These are phyloP conservation scores for Jacaranda copaia DNA, from an alignment of 257 asterid species.

Conservation along the genomic window DNA sequence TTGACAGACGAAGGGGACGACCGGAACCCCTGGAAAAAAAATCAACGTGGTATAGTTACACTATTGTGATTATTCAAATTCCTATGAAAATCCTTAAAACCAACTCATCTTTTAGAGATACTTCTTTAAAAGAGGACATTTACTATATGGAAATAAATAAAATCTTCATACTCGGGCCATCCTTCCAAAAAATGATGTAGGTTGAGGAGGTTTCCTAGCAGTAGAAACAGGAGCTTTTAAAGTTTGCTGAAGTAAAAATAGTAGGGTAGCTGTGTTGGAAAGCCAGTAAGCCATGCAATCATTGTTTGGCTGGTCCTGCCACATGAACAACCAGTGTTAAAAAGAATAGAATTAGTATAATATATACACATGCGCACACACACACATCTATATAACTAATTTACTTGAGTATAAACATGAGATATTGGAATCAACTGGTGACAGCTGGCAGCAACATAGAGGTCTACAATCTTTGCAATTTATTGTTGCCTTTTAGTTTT, in stretches of 20 bases:
- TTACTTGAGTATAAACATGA: too few relatives aligned
- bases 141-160: constrained; percentile 21
- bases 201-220: constrained; percentile 63
- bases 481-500: neutral
- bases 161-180: constrained; percentile 53
- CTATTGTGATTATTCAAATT: constrained; percentile 6
- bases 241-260: constrained; percentile 68
- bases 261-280: constrained; percentile 66
- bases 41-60: neutral
- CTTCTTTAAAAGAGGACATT: neutral
- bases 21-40: constrained; percentile 57
- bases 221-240: constrained; percentile 49
- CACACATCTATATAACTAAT: too few relatives aligned
- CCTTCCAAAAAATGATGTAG: constrained; percentile 74
- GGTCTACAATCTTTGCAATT: neutral
- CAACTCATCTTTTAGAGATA: constrained; percentile 4
- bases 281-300: constrained; percentile 74
- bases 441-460: neutral
- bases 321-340: neutral
- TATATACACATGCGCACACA: too few relatives aligned
- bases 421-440: neutral
- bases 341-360: constrained; percentile 1
- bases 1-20: constrained; percentile 60
- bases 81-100: constrained; percentile 8
- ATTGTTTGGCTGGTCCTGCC: constrained; percentile 66